Evolutionary conservation across 2,329 filamentous ascomycete species (phyloP).

Genomic region (Aspergillus brasiliensis): DNA sequence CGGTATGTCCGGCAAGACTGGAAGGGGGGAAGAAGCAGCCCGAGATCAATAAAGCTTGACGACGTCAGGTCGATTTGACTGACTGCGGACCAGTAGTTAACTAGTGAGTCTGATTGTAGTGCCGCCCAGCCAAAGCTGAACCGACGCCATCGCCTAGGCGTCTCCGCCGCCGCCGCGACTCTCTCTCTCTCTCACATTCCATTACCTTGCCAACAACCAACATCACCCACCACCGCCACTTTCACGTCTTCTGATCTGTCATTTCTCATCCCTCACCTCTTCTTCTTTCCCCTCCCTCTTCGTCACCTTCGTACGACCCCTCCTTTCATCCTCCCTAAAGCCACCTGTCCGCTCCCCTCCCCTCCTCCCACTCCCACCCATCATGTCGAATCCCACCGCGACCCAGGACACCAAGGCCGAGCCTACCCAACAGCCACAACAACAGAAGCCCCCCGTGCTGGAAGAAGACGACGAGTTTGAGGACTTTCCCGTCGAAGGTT

Average conservation of each 20-base stretch:
- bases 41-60: not conserved
- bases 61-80: not conserved
- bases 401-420: conserved; percentile 40
- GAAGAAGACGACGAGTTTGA: conserved; percentile 99
- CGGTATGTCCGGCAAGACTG: not conserved
- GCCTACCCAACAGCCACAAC: conserved; percentile 50
- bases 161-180: not conserved
- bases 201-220: not conserved
- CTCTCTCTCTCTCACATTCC: not conserved
- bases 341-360: not conserved
- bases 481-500: conserved; percentile 96
- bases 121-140: not conserved
- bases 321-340: not conserved
- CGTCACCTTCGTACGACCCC: not conserved
- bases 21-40: not conserved
- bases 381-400: conserved; percentile 50
- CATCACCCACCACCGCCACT: not conserved
- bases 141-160: not conserved
- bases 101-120: not conserved
- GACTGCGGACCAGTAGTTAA: not conserved
- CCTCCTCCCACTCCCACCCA: conserved; percentile 20
- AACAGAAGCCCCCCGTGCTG: conserved; percentile 69
- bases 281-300: not conserved
- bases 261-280: conserved; percentile 4
- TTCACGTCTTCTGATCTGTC: not conserved